Evolutionary conservation across 805 yeast genomes (phyloP), one percentile per base, ranked within the genome.

Genomic region (Kluyveromyces aestuarii): DNA sequence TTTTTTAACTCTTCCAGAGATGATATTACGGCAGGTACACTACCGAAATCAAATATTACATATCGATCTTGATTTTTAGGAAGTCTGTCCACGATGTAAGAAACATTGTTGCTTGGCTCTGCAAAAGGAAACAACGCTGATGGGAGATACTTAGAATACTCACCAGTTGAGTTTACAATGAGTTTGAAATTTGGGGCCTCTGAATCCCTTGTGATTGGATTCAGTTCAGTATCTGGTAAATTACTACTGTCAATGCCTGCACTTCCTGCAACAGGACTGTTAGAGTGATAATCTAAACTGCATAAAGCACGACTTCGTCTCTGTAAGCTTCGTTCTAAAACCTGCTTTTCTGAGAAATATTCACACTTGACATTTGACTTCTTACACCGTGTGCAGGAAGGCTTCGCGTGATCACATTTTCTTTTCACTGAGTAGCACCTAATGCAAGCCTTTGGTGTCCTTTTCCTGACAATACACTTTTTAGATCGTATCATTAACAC

Each of bases 351-450:
- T 37, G 44, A 16, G 37, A 41, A 41, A 8, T 41, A 41, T 21
- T 41, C 44, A 30, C 44, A 41, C 13, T 16, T 14, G 10, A 41
- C 27, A 8, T 25, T 17, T 27, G 16, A 27, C 37, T 8, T 27
- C 14, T 13, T 14, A 18, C 44, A 41, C 19, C 44, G 27, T 7
- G 37, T 27, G 8, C 44, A 41, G 13, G 19, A 27, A 14, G 44
- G 44, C 37, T 41, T 41, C 19, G n/a, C 13, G 21, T 41, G 44
- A 17, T 41, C 44, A 41, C 44, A 41, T 30, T 41, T 41, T 9
- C 44, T 14, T 17, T 41, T 41, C 9, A 30, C 19, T 9, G 36
- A 27, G 19, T 41, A 41, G 37, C 44, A 41, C 14, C 37, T 14
- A 27, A 41, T 30, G n/a, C 44, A 41, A 11, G 44, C 16, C 30